Conservation (phyloP, 805 yeast genomes). For the Wickerhamiella galacta region DNA sequence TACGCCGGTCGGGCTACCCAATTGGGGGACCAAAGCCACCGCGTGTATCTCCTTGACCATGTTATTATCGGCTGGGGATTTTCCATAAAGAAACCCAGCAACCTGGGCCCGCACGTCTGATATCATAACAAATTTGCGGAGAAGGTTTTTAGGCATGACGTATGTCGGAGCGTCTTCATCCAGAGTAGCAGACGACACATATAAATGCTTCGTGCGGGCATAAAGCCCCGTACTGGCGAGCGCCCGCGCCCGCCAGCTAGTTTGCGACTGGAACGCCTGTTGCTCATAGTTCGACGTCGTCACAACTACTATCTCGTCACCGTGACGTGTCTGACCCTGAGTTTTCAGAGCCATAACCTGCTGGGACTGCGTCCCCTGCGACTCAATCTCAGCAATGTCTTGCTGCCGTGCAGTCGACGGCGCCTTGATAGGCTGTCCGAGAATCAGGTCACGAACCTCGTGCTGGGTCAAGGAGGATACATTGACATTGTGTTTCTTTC, state of each 20-base stretch:
- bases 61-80: constrained; percentile 52
- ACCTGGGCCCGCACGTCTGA: constrained; percentile 70
- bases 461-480: constrained; percentile 78
- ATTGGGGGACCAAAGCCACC: constrained; percentile 72
- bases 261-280: constrained; percentile 60
- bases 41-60: constrained; percentile 60
- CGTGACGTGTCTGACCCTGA: constrained; percentile 77
- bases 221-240: constrained; percentile 59
- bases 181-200: constrained; percentile 35
- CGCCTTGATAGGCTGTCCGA: constrained; percentile 85
- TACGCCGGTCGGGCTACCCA: constrained; percentile 53
- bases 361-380: constrained; percentile 39
- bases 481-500: constrained; percentile 70
- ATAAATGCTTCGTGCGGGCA: constrained; percentile 58
- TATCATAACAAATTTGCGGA: constrained; percentile 60
- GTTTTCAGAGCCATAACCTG: constrained; percentile 66
- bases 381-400: constrained; percentile 25
- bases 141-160: constrained; percentile 66
- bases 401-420: constrained; percentile 80
- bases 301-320: constrained; percentile 88
- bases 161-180: constrained; percentile 45
- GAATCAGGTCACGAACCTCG: constrained; percentile 81
- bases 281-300: constrained; percentile 84
- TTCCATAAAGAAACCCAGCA: constrained; percentile 68
- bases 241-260: constrained; percentile 85